Conservation (phyloP, 139 green algal genomes). For the Haematococcus lacustris region DNA sequence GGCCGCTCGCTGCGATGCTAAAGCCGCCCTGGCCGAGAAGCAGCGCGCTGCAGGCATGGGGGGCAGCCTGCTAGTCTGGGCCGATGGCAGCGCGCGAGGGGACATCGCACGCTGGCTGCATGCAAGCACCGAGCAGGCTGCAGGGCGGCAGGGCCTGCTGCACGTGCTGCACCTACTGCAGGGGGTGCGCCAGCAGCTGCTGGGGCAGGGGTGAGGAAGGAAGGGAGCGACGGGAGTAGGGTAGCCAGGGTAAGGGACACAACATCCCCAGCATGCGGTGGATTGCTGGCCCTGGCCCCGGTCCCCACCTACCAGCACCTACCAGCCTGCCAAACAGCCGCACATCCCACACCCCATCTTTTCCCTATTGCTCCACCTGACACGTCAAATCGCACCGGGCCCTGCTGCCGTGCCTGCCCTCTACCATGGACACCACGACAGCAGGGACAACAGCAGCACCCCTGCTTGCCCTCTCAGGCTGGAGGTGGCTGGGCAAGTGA, state of each 20-base stretch:
- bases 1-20: too few species aligned
- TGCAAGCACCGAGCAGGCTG: constrained; percentile 9
- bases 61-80: constrained; percentile 7
- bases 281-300: background rate
- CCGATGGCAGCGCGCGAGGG: too few species aligned
- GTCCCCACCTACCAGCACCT: too few species aligned
- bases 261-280: background rate
- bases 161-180: constrained; percentile 9
- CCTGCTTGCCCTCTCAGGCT: too few species aligned
- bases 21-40: constrained; percentile 15
- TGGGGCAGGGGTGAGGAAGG: constrained; percentile 20
- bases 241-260: too few species aligned
- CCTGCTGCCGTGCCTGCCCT: too few species aligned
- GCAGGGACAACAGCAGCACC: too few species aligned
- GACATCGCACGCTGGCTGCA: constrained; percentile 38
- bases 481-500: constrained; percentile 42
- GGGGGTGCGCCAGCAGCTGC: constrained; percentile 17
- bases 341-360: too few species aligned
- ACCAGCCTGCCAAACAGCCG: too few species aligned
- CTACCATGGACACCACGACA: too few species aligned
- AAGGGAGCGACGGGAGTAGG: background rate
- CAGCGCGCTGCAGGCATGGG: constrained; percentile 17
- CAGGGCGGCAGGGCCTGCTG: constrained; percentile 15
- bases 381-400: too few species aligned
- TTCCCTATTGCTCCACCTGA: too few species aligned